These are phyloP conservation scores for Dimocarpus longan DNA, from an alignment of 345 rosid genomes.

Conservation along the genomic window DNA sequence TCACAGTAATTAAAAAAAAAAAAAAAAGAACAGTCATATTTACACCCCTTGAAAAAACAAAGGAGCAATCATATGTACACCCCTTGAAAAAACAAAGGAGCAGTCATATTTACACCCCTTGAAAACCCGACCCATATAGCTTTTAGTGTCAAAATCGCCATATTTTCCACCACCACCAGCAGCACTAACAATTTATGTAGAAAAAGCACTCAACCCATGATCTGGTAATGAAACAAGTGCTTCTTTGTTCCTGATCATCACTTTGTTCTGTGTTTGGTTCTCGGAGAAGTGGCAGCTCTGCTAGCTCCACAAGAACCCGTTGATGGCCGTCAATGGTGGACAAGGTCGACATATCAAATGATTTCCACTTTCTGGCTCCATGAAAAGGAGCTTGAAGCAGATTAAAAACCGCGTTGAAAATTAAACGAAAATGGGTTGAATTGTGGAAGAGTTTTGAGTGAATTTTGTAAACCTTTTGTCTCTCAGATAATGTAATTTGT, in stretches of 20 bases:
- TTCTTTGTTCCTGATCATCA: constrained; percentile 24
- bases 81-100: too few species aligned
- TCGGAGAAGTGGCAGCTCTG: constrained; percentile 23
- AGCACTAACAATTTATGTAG: not conserved
- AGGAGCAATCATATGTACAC: too few species aligned
- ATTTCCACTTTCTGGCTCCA: constrained; percentile 41
- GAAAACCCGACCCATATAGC: not conserved
- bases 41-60: too few species aligned
- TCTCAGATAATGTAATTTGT: too few species aligned
- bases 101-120: too few species aligned
- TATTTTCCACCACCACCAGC: constrained; percentile 5
- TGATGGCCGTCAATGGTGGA: constrained; percentile 78
- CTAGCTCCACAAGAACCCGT: constrained; percentile 69
- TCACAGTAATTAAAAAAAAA: too few species aligned
- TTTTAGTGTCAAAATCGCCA: too few species aligned
- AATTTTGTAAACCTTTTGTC: too few species aligned
- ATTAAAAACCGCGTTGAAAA: constrained; percentile 19
- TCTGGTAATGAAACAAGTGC: constrained; percentile 14
- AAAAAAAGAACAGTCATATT: too few species aligned
- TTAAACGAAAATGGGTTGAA: constrained; percentile 25
- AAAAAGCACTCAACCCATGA: constrained; percentile 25
- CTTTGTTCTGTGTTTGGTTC: constrained; percentile 28
- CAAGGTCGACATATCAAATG: constrained; percentile 33
- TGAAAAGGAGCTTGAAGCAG: constrained; percentile 21
- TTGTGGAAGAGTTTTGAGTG: constrained; percentile 14